phyloP scores from a whole-genome alignment of 768 basidiomycete species.

The Phanerochaete carnosa region DNA sequence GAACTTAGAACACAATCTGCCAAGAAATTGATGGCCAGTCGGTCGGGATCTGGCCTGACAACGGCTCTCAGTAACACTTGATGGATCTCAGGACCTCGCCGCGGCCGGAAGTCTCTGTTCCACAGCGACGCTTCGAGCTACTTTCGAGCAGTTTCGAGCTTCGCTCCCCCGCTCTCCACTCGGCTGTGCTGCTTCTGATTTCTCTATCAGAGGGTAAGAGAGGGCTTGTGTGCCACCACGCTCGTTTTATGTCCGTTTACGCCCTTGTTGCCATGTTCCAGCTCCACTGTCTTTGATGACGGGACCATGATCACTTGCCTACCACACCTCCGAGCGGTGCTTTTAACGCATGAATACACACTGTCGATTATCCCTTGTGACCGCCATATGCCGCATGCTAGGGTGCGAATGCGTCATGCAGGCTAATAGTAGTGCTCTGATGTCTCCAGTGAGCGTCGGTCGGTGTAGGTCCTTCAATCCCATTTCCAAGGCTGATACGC shows the following conservation, averaged over 20 bases:
- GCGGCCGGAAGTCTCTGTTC: not conserved
- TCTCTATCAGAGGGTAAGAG: not conserved
- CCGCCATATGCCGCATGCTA: not conserved
- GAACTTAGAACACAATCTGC: constrained; percentile 7
- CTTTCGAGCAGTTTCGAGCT: too few relatives aligned
- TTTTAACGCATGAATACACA: not conserved
- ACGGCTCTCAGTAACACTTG: not conserved
- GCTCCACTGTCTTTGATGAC: not conserved
- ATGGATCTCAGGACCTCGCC: not conserved
- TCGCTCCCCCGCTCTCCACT: too few relatives aligned
- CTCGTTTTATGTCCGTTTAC: not conserved
- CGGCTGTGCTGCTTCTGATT: too few relatives aligned
- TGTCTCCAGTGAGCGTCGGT: too few relatives aligned
- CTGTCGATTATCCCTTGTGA: not conserved
- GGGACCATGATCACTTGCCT: not conserved
- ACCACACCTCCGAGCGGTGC: not conserved
- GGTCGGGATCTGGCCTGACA: not conserved
- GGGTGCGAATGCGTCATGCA: too few relatives aligned
- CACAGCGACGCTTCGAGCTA: too few relatives aligned
- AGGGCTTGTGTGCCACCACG: not conserved
- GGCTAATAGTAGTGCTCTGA: too few relatives aligned
- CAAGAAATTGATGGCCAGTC: not conserved
- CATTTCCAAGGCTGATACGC: too few relatives aligned
- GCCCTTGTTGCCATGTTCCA: not conserved
- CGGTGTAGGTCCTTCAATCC: too few relatives aligned